Evolutionary conservation across 306 rosid species (phyloP), one percentile per base, ranked within the genome.

Genomic region (Macrotyloma uniflorum): DNA sequence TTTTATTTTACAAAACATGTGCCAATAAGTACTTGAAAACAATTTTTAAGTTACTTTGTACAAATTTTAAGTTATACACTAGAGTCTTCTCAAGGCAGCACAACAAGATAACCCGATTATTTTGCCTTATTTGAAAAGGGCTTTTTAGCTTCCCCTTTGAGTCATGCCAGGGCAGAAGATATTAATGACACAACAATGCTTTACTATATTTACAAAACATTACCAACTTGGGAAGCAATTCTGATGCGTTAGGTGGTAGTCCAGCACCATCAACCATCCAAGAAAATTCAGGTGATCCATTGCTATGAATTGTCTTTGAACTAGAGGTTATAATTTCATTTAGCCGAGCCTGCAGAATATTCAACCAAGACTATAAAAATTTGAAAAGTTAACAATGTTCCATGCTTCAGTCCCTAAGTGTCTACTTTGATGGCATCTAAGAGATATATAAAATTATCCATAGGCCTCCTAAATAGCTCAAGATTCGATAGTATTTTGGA

Each of bases 261-360:
- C 98, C 98, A 71, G 92, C 93, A 88, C 98, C 98, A 87, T 94
- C 98, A 81, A 80, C 68, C 97, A 92, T 90, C 98, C 97, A 94
- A 43, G 97, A 85, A 76, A 85, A 80, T 76, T 88, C 89, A 68
- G 85, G 67, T 3, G 87, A 82, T 69, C 67, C 93, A 53, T 87
- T 80, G 63, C 32, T 75, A 49, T 76, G 81, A 35, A 59, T 63
- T 1, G 76, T 81, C 89, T 88, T 89, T 45, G 74, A 86, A 84
- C 80, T 83, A 54, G 85, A 83, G 65, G 93, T 90, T 54, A 94
- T 90, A 77, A 92, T 92, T 84, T 90, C 98, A 67, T 94, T 88
- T 79, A 94, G 79, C 88, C 92, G 91, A 82, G 90, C 91, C 98
- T 94, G 85, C 75, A 86, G n/a, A 83, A 35, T 74, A 67, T 76